Evolutionary conservation across 1,284 basidiomycete genomes (phyloP), one percentile per base, ranked within the genome.

Genomic region (Boletus albobrunnescens): DNA sequence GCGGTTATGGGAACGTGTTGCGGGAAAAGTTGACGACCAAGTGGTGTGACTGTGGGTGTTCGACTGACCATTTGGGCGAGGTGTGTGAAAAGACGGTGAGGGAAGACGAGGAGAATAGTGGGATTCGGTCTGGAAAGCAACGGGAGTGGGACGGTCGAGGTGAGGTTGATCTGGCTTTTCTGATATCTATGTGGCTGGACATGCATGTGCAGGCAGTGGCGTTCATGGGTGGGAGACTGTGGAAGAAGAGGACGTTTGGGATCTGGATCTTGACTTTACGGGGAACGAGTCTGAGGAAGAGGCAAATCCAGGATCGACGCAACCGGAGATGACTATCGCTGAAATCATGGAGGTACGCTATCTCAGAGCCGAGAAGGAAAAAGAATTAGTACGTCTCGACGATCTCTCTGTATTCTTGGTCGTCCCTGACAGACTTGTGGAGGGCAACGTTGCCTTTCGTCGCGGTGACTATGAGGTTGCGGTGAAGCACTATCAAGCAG

Each of bases 21-120:
- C 68, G 82, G 22, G 83, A 86, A 55, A 86, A 86, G 62, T 62
- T 86, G 41, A 81, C 77, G 10, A 73, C 69, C 3, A 85, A 85
- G 54, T 86, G 84, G 83, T 86, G 83, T 57, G 81, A 84, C 50
- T 85, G 84, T 63, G 83, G 83, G 3, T 86, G 83, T 60, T 84
- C 82, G 42, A 85, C 82, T 26, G 83, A 85, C 60, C 82, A 85
- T 57, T 67, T 86, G 13, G 79, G 81, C 1, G 82, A 85, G 60
- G 82, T 85, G 12, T 85, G 83, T 54, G 83, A 85, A 66, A 72
- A 73, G 50, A 82, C 81, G 7, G 82, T 85, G 23, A 65, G 80
- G 41, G 79, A 82, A 57, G 83, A 84, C 28, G 82, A 84, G 56
- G 76, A 79, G 54, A 75, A 73, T 46, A 76, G 62, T 31, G 74